Evolutionary conservation across 805 yeast genomes (phyloP).

Genomic region (Torulaspora indica): DNA sequence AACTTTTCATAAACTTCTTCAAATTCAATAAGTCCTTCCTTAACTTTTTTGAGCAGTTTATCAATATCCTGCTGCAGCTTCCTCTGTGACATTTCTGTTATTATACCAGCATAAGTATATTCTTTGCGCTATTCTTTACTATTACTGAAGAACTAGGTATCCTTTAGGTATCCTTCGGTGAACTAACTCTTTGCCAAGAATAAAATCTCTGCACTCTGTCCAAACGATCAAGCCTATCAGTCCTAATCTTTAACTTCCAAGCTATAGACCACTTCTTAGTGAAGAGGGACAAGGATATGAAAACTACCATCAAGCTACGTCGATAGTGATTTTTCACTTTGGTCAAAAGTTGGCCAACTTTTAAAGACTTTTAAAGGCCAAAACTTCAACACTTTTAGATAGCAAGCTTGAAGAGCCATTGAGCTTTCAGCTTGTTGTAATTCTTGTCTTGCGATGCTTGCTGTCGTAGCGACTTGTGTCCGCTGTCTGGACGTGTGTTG

Average conservation of each 20-base stretch:
- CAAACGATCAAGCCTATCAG: neutral
- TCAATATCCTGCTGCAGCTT: constrained; percentile 71
- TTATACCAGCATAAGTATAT: neutral
- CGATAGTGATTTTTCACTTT: neutral
- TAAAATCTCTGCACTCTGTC: too few species aligned
- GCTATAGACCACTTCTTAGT: neutral
- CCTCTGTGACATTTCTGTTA: constrained; percentile 42
- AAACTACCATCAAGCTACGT: constrained; percentile 2
- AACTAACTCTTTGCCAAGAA: too few species aligned
- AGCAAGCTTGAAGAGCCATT: neutral
- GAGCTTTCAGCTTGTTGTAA: neutral
- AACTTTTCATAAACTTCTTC: constrained; percentile 84
- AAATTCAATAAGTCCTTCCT: constrained; percentile 83
- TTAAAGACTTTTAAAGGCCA: neutral
- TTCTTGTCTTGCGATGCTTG: neutral
- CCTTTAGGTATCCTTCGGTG: too few species aligned
- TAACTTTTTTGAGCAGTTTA: constrained; percentile 84
- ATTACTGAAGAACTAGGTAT: too few species aligned
- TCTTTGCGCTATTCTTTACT: too few species aligned
- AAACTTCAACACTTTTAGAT: neutral
- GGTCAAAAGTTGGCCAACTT: neutral
- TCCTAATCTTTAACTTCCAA: neutral
- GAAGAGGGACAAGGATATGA: neutral
- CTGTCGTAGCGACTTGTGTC: neutral
- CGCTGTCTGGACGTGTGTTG: too few species aligned